A percentile compares a stretch with the other conserved stretches of the same genome.
These are phyloP conservation scores for Coemansia sp. DNA, from an alignment of 192 early-diverging fungal genomes.

Conservation along the genomic window DNA sequence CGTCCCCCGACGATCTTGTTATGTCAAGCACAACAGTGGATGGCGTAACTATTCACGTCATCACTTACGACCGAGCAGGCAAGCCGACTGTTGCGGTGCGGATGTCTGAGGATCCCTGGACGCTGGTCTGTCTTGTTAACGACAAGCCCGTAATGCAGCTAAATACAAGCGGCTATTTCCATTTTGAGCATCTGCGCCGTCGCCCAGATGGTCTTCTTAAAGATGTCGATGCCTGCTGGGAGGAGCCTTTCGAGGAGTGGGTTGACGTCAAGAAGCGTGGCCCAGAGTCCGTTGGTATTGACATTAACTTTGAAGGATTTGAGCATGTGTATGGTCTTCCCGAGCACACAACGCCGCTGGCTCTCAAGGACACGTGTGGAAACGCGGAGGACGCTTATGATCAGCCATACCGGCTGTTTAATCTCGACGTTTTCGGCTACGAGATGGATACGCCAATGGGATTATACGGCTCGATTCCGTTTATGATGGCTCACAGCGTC, in stretches of 20 bases:
- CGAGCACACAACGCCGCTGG: constrained; percentile 85
- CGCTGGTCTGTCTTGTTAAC: constrained; percentile 29
- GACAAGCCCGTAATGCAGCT: constrained; percentile 59
- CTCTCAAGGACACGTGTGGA: constrained; percentile 82
- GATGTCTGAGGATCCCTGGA: constrained; percentile 43
- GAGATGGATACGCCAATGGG: constrained; percentile 91
- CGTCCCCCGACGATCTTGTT: constrained; percentile 16
- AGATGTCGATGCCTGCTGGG: constrained; percentile 65
- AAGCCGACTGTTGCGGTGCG: constrained; percentile 23
- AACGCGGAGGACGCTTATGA: constrained; percentile 68
- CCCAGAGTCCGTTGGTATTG: constrained; percentile 90
- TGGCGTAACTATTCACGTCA: constrained; percentile 15
- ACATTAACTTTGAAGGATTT: constrained; percentile 86
- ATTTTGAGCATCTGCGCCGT: constrained; percentile 71
- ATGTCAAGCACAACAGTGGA: constrained; percentile 39
- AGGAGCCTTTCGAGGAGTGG: constrained; percentile 68
- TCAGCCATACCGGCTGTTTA: constrained; percentile 96
- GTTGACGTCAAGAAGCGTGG: constrained; percentile 93
- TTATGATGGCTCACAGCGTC: constrained; percentile 87
- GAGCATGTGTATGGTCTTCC: constrained; percentile 94
- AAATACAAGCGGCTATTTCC: constrained; percentile 80
- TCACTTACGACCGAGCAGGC: constrained; percentile 18
- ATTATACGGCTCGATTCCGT: constrained; percentile 92
- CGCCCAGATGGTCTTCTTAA: constrained; percentile 43
- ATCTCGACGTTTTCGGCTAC: constrained; percentile 98